These are phyloP conservation scores for Sporothrix schenckii DNA, from an alignment of 2,329 filamentous ascomycete species.

Conservation along the genomic window DNA sequence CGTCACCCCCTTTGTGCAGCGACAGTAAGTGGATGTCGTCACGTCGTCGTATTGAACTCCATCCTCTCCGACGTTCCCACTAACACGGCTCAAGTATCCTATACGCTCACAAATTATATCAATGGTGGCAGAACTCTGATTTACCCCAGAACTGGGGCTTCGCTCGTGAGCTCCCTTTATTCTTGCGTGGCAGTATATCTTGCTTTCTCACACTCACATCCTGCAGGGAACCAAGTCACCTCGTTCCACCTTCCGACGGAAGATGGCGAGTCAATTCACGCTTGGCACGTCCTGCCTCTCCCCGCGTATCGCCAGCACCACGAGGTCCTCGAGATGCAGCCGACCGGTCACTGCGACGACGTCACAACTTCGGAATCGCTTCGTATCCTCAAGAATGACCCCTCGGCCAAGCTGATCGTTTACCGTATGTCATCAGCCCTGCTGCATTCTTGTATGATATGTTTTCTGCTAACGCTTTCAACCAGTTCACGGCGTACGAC, in stretches of 20 bases:
- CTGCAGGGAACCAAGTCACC: slow-evolving; percentile 78
- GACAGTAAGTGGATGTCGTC: slow-evolving; percentile 65
- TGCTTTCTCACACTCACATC: not conserved
- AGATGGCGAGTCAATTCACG: slow-evolving; percentile 78
- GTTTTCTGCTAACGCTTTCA: slow-evolving; percentile 33
- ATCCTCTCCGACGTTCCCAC: not conserved
- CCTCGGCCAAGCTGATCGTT: slow-evolving; percentile 64
- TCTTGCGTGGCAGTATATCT: not conserved
- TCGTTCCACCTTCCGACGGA: slow-evolving; percentile 76
- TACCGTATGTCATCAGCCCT: slow-evolving; percentile 55
- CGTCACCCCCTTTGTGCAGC: slow-evolving; percentile 72
- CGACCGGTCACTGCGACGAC: slow-evolving; percentile 54
- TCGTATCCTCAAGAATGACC: slow-evolving; percentile 63
- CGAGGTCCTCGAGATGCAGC: slow-evolving; percentile 57
- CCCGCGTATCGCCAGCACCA: slow-evolving; percentile 76
- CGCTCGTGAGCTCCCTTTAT: slow-evolving; percentile 60
- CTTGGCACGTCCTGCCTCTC: slow-evolving; percentile 87
- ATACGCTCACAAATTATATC: slow-evolving; percentile 78
- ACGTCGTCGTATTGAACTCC: not conserved
- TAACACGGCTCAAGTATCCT: slow-evolving; percentile 61
- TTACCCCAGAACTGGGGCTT: slow-evolving; percentile 84
- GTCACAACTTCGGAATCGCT: slow-evolving; percentile 63
- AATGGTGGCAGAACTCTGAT: slow-evolving; percentile 71
- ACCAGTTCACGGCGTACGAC: slow-evolving; percentile 65
- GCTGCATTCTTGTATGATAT: not conserved